Conservation (phyloP, 768 basidiomycete genomes). For the Megacollybia marginata region DNA sequence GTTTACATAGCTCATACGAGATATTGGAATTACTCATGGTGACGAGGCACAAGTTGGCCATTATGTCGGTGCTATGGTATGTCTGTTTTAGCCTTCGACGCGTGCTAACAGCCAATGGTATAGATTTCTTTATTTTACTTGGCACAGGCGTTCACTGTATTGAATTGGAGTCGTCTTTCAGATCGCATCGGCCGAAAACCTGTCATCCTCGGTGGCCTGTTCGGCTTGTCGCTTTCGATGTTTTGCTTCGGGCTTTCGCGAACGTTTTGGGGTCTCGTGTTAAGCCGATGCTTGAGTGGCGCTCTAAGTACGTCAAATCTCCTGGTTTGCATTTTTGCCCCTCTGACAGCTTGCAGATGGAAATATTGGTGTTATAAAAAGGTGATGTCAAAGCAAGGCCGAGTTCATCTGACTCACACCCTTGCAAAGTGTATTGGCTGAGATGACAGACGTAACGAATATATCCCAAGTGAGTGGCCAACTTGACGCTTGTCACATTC, state of each 20-base stretch:
- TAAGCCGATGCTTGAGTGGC: slow-evolving; percentile 62
- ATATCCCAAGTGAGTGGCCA: slow-evolving; percentile 39
- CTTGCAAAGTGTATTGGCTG: slow-evolving; percentile 50
- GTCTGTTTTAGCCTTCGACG: slow-evolving; percentile 6
- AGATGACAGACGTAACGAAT: slow-evolving; percentile 67
- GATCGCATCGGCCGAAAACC: slow-evolving; percentile 73
- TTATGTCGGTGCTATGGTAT: slow-evolving; percentile 71
- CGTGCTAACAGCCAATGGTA: neutral
- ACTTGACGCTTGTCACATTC: neutral
- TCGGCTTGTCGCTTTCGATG: slow-evolving; percentile 63
- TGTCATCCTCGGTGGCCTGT: slow-evolving; percentile 57
- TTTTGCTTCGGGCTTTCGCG: slow-evolving; percentile 67
- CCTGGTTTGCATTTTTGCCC: neutral
- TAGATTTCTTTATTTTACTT: slow-evolving; percentile 77
- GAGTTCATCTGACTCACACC: neutral
- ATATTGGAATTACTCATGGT: slow-evolving; percentile 52
- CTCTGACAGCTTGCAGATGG: slow-evolving; percentile 28
- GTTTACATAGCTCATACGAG: neutral
- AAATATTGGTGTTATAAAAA: slow-evolving; percentile 64
- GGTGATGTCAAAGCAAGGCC: too few species aligned
- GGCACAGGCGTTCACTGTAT: slow-evolving; percentile 63
- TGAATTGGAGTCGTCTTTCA: slow-evolving; percentile 71
- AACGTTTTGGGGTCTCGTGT: slow-evolving; percentile 58
- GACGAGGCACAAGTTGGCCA: slow-evolving; percentile 59
- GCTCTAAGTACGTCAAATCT: slow-evolving; percentile 45